Conservation (phyloP, 805 yeast genomes). For the Soucietia sequanensis region DNA sequence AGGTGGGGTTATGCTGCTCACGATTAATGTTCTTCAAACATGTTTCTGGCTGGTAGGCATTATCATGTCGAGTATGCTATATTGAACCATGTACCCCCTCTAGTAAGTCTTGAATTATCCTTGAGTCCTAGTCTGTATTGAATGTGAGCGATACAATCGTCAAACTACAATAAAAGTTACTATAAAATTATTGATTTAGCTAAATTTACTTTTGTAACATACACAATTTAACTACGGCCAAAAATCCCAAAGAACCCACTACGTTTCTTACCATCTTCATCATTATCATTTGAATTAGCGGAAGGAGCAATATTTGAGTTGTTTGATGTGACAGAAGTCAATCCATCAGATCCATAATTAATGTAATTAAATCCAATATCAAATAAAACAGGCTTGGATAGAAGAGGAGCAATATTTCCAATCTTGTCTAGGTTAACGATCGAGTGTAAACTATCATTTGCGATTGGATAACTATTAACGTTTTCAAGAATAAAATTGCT, state of each 20-base stretch:
- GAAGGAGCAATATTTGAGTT: too few species aligned
- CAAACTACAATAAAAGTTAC: too few species aligned
- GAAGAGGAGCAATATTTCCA: slow-evolving; percentile 52
- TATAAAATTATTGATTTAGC: too few species aligned
- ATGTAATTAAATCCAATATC: slow-evolving; percentile 88
- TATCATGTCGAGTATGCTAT: too few species aligned
- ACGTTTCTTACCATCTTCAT: slow-evolving; percentile 44
- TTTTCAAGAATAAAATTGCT: slow-evolving; percentile 43
- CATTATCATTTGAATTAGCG: slow-evolving; percentile 15
- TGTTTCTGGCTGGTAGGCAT: too few species aligned
- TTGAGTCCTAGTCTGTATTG: too few species aligned
- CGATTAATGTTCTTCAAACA: too few species aligned
- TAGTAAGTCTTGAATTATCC: too few species aligned
- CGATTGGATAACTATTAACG: slow-evolving; percentile 36
- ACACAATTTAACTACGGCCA: slow-evolving; percentile 45
- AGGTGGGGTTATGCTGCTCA: too few species aligned
- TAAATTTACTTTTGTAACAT: too few species aligned
- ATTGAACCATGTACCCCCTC: too few species aligned
- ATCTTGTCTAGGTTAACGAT: slow-evolving; percentile 21
- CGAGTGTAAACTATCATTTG: slow-evolving; percentile 17
- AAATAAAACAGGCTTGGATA: slow-evolving; percentile 85
- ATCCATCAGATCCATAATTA: slow-evolving; percentile 35
- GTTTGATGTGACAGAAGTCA: slow-evolving; percentile 5
- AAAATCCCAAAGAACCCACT: slow-evolving; percentile 73
- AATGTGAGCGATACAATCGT: too few species aligned